Evolutionary conservation across 805 yeast genomes (phyloP).

Genomic region (Ogataea degrootiae): DNA sequence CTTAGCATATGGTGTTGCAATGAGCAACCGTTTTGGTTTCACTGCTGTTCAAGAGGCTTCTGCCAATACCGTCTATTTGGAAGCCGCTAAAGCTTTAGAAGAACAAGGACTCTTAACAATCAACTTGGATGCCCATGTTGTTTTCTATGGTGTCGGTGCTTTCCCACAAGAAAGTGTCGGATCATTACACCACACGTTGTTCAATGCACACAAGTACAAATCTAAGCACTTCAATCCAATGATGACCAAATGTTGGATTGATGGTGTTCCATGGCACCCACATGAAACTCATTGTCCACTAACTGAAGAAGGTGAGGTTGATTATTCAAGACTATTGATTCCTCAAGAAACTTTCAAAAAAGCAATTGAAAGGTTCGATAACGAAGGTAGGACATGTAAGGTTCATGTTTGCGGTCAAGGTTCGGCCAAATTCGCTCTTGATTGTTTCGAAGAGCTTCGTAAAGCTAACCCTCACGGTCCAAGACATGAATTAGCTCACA

Average conservation of each 20-base stretch:
- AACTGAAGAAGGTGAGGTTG: constrained; percentile 14
- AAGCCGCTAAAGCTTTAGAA: constrained; percentile 22
- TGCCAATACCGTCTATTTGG: constrained; percentile 23
- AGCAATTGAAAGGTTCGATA: constrained; percentile 21
- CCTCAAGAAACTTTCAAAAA: constrained; percentile 25
- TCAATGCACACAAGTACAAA: constrained; percentile 20
- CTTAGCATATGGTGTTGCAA: constrained; percentile 22
- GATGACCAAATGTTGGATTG: constrained; percentile 24
- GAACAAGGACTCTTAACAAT: constrained; percentile 17
- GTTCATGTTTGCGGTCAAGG: constrained; percentile 25
- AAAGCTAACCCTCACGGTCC: constrained; percentile 21
- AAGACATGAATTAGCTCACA: constrained; percentile 25
- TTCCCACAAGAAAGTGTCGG: constrained; percentile 23
- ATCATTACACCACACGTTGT: constrained; percentile 19
- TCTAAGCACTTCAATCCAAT: constrained; percentile 24
- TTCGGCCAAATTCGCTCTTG: constrained; percentile 22
- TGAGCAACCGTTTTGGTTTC: constrained; percentile 24
- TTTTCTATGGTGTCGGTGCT: constrained; percentile 24
- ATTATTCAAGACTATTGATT: constrained; percentile 17
- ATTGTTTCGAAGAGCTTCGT: constrained; percentile 23
- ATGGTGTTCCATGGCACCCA: constrained; percentile 26
- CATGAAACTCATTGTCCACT: constrained; percentile 22
- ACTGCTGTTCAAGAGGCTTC: constrained; percentile 26
- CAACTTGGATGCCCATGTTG: constrained; percentile 24
- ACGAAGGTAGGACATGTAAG: constrained; percentile 23